These are phyloP conservation scores for Talaromyces sp. DNA, from an alignment of 2,329 filamentous ascomycete species.

Conservation along the genomic window DNA sequence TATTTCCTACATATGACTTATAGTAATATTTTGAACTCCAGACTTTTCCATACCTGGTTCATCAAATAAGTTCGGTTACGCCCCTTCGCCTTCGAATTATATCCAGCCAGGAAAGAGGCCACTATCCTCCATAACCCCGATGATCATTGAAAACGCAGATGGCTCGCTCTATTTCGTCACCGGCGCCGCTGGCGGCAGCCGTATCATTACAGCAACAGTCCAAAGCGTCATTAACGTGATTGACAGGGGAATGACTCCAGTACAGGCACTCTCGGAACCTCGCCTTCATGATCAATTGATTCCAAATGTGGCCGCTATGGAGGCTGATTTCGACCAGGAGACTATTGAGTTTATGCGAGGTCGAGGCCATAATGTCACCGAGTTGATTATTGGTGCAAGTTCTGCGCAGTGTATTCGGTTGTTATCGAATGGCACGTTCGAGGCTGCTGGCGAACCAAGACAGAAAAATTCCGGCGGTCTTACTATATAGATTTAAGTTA, in stretches of 20 bases:
- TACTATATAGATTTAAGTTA: constrained; percentile 7
- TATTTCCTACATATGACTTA: too few species aligned
- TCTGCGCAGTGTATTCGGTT: constrained; percentile 68
- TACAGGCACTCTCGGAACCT: constrained; percentile 62
- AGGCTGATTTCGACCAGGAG: constrained; percentile 64
- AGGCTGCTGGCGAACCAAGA: constrained; percentile 73
- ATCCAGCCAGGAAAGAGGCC: constrained; percentile 78
- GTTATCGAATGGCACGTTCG: constrained; percentile 64
- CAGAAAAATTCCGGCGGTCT: constrained; percentile 68
- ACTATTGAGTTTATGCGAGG: constrained; percentile 62
- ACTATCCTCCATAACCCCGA: constrained; percentile 75
- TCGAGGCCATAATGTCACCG: constrained; percentile 69
- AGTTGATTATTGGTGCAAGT: constrained; percentile 62
- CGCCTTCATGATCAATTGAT: constrained; percentile 79
- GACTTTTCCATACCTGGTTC: constrained; percentile 82
- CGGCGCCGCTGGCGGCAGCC: constrained; percentile 75
- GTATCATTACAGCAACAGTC: constrained; percentile 77
- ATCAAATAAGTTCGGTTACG: constrained; percentile 79
- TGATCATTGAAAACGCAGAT: constrained; percentile 68
- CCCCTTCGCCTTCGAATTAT: constrained; percentile 75
- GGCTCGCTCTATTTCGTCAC: constrained; percentile 65
- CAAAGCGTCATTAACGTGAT: constrained; percentile 72
- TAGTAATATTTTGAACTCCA: constrained; percentile 32
- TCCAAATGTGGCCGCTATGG: constrained; percentile 66
- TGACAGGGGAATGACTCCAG: constrained; percentile 60